phyloP scores from a whole-genome alignment of 768 basidiomycete genomes.

The Termitomyces sp. region DNA sequence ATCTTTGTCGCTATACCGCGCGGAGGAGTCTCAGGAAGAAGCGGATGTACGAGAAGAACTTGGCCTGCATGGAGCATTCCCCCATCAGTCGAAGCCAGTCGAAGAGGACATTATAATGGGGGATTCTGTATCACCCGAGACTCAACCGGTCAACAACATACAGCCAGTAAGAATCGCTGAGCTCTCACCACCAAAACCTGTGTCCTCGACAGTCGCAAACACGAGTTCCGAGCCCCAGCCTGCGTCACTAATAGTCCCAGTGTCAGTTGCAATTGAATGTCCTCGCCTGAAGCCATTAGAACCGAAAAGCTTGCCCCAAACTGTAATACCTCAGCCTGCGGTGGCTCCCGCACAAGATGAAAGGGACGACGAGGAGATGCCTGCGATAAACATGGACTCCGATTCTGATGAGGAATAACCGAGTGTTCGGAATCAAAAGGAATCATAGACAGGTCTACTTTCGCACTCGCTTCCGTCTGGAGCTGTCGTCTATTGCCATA shows the following conservation, averaged over 20 bases:
- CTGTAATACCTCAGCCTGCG: conserved; percentile 2
- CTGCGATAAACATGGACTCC: conserved; percentile 72
- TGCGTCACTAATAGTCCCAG: background rate
- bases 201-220: background rate
- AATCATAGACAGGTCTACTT: conserved; percentile 10
- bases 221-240: background rate
- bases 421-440: background rate
- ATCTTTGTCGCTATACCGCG: conserved; percentile 53
- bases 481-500: conserved; percentile 22
- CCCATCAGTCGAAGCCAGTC: conserved; percentile 11
- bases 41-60: conserved; percentile 39
- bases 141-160: background rate
- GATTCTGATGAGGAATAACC: conserved; percentile 63
- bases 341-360: conserved; percentile 14
- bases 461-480: conserved; percentile 35
- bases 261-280: background rate
- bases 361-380: conserved; percentile 66
- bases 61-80: conserved; percentile 26
- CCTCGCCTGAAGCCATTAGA: conserved; percentile 1
- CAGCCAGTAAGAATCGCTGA: background rate
- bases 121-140: conserved; percentile 11
- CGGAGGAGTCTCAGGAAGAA: conserved; percentile 69
- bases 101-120: conserved; percentile 26
- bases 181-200: background rate
- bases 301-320: background rate